Conservation (phyloP, 2,329 filamentous ascomycete genomes). For the Ceratocystis harringtonii region DNA sequence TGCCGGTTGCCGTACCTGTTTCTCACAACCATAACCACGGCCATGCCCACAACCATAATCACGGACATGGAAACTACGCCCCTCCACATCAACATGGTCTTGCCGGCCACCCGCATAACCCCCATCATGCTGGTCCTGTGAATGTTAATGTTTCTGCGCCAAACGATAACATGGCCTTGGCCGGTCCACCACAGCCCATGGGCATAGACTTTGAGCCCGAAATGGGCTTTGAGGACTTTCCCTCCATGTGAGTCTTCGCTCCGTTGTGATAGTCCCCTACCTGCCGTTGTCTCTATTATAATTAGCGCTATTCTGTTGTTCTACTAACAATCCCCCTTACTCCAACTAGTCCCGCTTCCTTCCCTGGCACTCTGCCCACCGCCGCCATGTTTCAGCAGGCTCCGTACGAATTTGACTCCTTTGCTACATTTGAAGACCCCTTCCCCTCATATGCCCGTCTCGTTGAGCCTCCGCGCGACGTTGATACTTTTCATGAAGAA, state of each 20-base stretch:
- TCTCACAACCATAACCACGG: neutral
- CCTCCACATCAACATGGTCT: neutral
- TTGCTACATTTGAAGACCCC: slow-evolving; percentile 43
- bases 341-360: neutral
- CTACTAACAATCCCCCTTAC: neutral
- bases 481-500: slow-evolving; percentile 23
- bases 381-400: neutral
- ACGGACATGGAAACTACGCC: neutral
- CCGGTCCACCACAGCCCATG: neutral
- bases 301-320: neutral
- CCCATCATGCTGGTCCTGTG: neutral
- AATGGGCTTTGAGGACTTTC: slow-evolving; percentile 9
- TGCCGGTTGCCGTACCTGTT: neutral
- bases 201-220: slow-evolving; percentile 8
- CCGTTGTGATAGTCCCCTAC: neutral
- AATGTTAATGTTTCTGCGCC: neutral
- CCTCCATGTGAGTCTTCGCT: neutral
- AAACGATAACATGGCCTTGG: neutral
- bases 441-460: slow-evolving; percentile 41
- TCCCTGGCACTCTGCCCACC: neutral
- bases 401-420: slow-evolving; percentile 9
- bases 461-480: slow-evolving; percentile 27
- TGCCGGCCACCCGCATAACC: neutral
- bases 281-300: neutral
- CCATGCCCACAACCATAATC: neutral